phyloP scores from a whole-genome alignment of 139 green algal species.

The Nannochloris sp. region DNA sequence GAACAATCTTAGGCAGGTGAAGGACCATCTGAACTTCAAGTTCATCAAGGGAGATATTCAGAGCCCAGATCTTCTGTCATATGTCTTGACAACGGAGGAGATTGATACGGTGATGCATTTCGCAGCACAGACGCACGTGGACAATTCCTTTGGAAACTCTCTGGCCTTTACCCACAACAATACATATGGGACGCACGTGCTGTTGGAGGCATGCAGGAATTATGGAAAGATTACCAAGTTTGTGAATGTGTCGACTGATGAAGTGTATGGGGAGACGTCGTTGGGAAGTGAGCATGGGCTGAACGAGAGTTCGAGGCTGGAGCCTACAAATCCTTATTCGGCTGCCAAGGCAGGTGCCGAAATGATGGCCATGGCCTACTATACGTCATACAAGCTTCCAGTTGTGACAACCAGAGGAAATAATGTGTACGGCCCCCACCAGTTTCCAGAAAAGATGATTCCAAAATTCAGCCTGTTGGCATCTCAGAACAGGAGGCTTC shows the following conservation, averaged over 20 bases:
- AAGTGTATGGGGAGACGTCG: conserved; percentile 32
- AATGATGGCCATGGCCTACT: conserved; percentile 91
- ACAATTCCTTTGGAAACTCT: conserved; percentile 97
- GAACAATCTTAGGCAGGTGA: conserved; percentile 62
- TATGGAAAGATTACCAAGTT: conserved; percentile 76
- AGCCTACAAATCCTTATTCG: conserved; percentile 97
- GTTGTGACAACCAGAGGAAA: conserved; percentile 95
- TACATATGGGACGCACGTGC: conserved; percentile 87
- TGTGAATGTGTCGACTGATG: conserved; percentile 86
- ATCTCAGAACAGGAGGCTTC: conserved; percentile 44
- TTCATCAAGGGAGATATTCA: conserved; percentile 94
- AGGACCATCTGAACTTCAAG: conserved; percentile 73
- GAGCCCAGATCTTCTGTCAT: conserved; percentile 78
- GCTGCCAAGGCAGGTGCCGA: conserved; percentile 96
- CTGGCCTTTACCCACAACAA: conserved; percentile 96
- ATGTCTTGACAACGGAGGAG: conserved; percentile 69
- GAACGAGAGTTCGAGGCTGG: conserved; percentile 64
- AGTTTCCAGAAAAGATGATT: conserved; percentile 87
- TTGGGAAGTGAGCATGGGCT: conserved; percentile 38
- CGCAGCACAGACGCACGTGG: conserved; percentile 95
- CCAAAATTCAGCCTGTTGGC: conserved; percentile 65
- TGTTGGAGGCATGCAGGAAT: conserved; percentile 82
- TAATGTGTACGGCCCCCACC: conserved; percentile 97
- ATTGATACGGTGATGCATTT: conserved; percentile 99
- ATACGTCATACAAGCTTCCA: conserved; percentile 73